Base-by-base conservation (phyloP, 2,329 filamentous ascomycete genomes). In the Neoascochyta sp. region DNA sequence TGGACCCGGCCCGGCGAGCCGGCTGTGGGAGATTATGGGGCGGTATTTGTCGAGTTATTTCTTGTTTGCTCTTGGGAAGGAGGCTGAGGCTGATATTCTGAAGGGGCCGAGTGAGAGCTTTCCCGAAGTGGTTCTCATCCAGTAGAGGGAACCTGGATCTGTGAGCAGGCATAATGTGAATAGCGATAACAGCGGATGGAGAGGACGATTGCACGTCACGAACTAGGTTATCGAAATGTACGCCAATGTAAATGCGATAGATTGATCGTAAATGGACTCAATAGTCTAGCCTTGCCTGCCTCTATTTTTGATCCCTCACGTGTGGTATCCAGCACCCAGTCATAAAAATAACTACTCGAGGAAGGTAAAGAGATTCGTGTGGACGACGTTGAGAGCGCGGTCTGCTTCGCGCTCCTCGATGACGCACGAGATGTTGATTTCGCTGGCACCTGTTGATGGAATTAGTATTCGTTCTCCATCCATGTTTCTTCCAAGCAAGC, bases 341-440 rank as follows among this genome's bases (percentile, higher is more conserved):
- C 53, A 48, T 36, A 53, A 45, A 43, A 41, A 38, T 24, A 20
- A 29, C 44, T 59, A 87, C 41, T 95, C 89, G 54, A 95, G 73
- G 66, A 95, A 96, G 2, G 89, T 95, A 61, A 98, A 96, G 34
- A 98, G 77, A 68, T 89, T 90, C 12, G 92, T 96, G 62, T 98
- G 92, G 45, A 98, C 74, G 54, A 96, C 87, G 60, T 93, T 96
- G 73, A 98, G 83, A 17, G 92, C 92, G 47, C 92, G 80, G 48
- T 89, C 87, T 13, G 92, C 89, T 58, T 96, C 88, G 45, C 81
- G 74, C 47, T 87, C 86, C 53, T 93, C 87, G 60, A 98, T 94
- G 24, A 98, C 92, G 58, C 92, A 98, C 8, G 88, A 95, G 39
- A 98, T 98, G 64, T 96, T 98, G 67, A 98, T 98, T 70, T 98